Percentiles rank a stretch among this genome's conserved stretches.
Evolutionary conservation across 306 rosid species (phyloP).

Genomic region (Pterocarpus macrocarpus): DNA sequence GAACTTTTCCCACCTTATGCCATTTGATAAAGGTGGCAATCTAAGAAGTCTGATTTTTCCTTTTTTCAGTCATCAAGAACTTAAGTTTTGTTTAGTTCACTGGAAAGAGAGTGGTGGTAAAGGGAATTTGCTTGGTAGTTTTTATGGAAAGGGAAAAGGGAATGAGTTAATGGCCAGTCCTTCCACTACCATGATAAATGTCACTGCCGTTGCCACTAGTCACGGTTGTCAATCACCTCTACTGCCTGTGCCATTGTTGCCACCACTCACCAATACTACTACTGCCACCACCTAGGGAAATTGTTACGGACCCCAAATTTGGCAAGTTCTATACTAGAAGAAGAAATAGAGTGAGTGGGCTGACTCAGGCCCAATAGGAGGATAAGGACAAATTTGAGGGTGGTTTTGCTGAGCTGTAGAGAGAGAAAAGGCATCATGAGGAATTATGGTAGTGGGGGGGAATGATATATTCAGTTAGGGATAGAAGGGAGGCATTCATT

Average conservation of each 20-base stretch:
- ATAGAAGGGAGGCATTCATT: too few species aligned
- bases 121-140: neutral
- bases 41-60: neutral
- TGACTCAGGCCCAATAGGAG: too few species aligned
- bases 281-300: conserved; percentile 1
- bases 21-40: neutral
- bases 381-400: too few species aligned
- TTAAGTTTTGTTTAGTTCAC: neutral
- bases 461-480: too few species aligned
- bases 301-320: too few species aligned
- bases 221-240: neutral
- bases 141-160: neutral
- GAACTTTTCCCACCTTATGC: too few species aligned
- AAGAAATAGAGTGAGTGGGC: too few species aligned
- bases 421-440: too few species aligned
- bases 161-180: neutral
- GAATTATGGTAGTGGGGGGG: too few species aligned
- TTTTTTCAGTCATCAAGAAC: conserved; percentile 5
- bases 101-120: conserved; percentile 3
- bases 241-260: neutral
- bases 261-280: neutral
- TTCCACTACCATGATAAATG: neutral
- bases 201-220: neutral
- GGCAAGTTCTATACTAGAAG: too few species aligned
- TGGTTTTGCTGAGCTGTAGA: too few species aligned